Evolutionary conservation across 495 filamentous ascomycete species (phyloP).

Genomic region (Neurospora sp.): DNA sequence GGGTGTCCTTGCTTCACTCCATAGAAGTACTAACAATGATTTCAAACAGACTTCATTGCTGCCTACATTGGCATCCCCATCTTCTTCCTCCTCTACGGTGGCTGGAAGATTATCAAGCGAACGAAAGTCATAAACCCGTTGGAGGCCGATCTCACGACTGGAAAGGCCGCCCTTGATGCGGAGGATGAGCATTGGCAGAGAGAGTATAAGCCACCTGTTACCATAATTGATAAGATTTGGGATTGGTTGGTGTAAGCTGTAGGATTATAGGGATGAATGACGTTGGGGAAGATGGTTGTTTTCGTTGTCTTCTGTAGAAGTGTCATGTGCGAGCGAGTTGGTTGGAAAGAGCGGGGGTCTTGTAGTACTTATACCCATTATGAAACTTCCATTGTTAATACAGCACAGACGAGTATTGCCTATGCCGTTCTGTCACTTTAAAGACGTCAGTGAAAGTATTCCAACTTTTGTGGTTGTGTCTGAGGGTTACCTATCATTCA

Average conservation of each 20-base stretch:
- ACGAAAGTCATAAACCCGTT: not conserved
- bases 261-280: not conserved
- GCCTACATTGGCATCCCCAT: slow-evolving; percentile 54
- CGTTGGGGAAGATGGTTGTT: not conserved
- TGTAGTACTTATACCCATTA: not conserved
- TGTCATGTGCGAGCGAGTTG: not conserved
- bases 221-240: not conserved
- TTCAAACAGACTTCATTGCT: slow-evolving; percentile 39
- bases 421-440: not conserved
- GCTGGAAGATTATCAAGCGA: slow-evolving; percentile 9
- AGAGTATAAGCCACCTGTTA: not conserved
- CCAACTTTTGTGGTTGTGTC: not conserved
- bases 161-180: slow-evolving; percentile 7
- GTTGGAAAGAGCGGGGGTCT: not conserved
- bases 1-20: not conserved
- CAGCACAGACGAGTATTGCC: not conserved
- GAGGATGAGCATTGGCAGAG: slow-evolving; percentile 8
- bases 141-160: slow-evolving; percentile 3
- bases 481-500: not conserved
- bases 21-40: not conserved
- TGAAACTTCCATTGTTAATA: not conserved
- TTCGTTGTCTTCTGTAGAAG: not conserved
- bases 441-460: not conserved
- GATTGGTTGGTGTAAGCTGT: not conserved
- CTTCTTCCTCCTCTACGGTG: slow-evolving; percentile 42